Evolutionary conservation across 495 filamentous ascomycete genomes (phyloP).

Genomic region (Lepidopterella palustris): DNA sequence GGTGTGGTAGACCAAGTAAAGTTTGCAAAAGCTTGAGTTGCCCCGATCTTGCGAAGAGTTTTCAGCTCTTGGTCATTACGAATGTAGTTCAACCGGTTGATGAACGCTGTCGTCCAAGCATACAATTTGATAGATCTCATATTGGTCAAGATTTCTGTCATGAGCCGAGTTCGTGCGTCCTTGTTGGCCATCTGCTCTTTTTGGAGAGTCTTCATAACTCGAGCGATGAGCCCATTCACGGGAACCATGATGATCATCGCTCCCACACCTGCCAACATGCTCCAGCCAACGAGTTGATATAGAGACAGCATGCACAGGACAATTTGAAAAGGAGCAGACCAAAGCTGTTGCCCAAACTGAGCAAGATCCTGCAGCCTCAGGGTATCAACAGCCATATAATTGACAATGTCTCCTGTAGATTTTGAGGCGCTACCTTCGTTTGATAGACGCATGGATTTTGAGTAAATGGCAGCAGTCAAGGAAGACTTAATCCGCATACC

Average conservation of each 20-base stretch:
- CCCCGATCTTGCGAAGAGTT: conserved; percentile 92
- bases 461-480: conserved; percentile 83
- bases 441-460: conserved; percentile 80
- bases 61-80: conserved; percentile 92
- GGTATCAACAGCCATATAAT: conserved; percentile 97
- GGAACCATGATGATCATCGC: conserved; percentile 98
- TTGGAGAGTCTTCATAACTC: conserved; percentile 88
- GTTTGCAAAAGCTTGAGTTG: conserved; percentile 85
- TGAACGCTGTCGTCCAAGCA: conserved; percentile 94
- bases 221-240: conserved; percentile 86
- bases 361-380: conserved; percentile 91
- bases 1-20: conserved; percentile 99
- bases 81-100: conserved; percentile 92
- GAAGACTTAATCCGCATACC: conserved; percentile 94
- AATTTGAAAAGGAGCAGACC: conserved; percentile 97
- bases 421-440: conserved; percentile 89
- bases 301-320: conserved; percentile 88
- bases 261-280: conserved; percentile 93
- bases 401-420: conserved; percentile 96
- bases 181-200: conserved; percentile 99
- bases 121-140: conserved; percentile 99
- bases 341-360: conserved; percentile 88
- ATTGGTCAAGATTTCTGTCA: conserved; percentile 98
- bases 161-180: conserved; percentile 83
- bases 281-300: conserved; percentile 85